A percentile compares a stretch with the other conserved stretches of the same genome.
Conservation (phyloP, 1,139 yeast genomes). For the Lodderomyces pseudojiufengensis region DNA sequence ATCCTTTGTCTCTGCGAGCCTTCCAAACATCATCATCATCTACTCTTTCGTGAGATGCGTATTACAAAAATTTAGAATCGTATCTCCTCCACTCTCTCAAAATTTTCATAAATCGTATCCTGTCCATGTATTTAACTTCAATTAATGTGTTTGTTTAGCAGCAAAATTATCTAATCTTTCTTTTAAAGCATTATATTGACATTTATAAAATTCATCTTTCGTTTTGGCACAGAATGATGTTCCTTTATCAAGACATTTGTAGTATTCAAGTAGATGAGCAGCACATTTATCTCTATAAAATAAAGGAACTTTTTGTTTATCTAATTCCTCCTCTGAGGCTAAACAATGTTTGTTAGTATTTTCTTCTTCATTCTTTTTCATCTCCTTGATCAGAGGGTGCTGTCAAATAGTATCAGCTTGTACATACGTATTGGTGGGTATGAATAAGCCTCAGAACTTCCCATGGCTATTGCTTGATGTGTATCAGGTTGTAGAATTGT, state of each 20-base stretch:
- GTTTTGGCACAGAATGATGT: slow-evolving; percentile 40
- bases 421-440: slow-evolving; percentile 28
- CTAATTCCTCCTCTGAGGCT: slow-evolving; percentile 38
- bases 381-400: not conserved
- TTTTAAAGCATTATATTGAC: slow-evolving; percentile 44
- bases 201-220: slow-evolving; percentile 47
- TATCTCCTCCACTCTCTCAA: too few relatives aligned
- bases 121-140: too few relatives aligned
- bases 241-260: slow-evolving; percentile 46
- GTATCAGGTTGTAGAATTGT: too few relatives aligned
- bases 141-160: slow-evolving; percentile 13
- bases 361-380: not conserved
- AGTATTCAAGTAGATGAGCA: slow-evolving; percentile 42
- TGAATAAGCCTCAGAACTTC: slow-evolving; percentile 17
- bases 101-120: too few relatives aligned
- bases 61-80: too few relatives aligned
- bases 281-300: slow-evolving; percentile 48
- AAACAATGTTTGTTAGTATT: slow-evolving; percentile 9
- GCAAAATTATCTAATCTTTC: slow-evolving; percentile 36
- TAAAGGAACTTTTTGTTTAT: slow-evolving; percentile 43
- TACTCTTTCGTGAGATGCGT: too few relatives aligned
- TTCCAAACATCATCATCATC: too few relatives aligned
- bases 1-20: too few relatives aligned
- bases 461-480: slow-evolving; percentile 1
- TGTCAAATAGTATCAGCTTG: not conserved